Conservation (phyloP, 306 rosid species). For the Abrus pulchellus region DNA sequence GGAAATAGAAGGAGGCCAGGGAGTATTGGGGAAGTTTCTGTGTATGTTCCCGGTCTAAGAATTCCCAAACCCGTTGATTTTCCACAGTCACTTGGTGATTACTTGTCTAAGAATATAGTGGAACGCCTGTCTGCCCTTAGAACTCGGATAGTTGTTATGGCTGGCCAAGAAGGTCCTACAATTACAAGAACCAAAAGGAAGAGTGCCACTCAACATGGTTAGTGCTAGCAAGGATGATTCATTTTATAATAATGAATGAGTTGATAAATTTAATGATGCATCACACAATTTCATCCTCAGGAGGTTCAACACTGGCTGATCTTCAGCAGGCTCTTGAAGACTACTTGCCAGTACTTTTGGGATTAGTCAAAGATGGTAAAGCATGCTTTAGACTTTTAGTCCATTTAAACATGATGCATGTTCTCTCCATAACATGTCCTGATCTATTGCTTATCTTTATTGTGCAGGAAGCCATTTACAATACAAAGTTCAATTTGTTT, state of each 20-base stretch:
- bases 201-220: conserved; percentile 92
- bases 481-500: conserved; percentile 84
- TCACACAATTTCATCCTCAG: conserved; percentile 62
- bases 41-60: conserved; percentile 93
- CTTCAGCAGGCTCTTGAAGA: conserved; percentile 95
- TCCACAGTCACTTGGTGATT: conserved; percentile 75
- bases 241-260: conserved; percentile 38
- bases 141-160: conserved; percentile 97
- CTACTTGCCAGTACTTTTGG: conserved; percentile 94
- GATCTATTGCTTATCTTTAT: conserved; percentile 48
- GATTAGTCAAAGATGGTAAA: conserved; percentile 90
- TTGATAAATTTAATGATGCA: conserved; percentile 48
- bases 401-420: conserved; percentile 41
- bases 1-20: conserved; percentile 91
- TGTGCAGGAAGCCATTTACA: conserved; percentile 90
- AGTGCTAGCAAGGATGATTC: conserved; percentile 49
- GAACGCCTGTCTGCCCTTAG: conserved; percentile 91
- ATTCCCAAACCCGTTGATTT: conserved; percentile 96
- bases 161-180: conserved; percentile 93
- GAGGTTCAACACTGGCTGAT: conserved; percentile 94
- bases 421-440: conserved; percentile 39
- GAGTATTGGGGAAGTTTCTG: conserved; percentile 93
- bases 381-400: background rate
- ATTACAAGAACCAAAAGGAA: conserved; percentile 88
- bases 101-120: conserved; percentile 79